Evolutionary conservation across 1,284 basidiomycete species (phyloP).

Genomic region (Xanthoconium separans): DNA sequence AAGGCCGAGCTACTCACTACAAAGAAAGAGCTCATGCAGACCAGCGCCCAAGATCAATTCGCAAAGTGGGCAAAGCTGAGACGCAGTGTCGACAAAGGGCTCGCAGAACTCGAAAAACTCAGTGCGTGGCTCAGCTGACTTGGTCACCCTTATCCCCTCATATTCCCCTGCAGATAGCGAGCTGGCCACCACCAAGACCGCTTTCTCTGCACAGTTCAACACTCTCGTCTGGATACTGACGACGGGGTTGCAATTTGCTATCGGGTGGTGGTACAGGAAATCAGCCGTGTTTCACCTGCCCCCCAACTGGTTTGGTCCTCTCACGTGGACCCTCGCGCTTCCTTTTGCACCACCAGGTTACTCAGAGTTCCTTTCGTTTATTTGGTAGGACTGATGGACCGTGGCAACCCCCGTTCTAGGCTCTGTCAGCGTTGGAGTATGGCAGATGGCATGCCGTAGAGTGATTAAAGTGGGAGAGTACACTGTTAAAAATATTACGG

Average conservation of each 20-base stretch:
- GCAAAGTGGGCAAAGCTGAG: slow-evolving; percentile 97
- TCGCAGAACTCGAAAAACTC: slow-evolving; percentile 91
- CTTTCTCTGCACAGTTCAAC: slow-evolving; percentile 77
- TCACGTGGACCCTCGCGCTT: slow-evolving; percentile 79
- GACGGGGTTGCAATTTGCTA: slow-evolving; percentile 76
- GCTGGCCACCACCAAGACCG: slow-evolving; percentile 59
- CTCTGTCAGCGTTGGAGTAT: slow-evolving; percentile 84
- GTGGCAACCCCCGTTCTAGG: slow-evolving; percentile 45
- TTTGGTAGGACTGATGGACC: neutral
- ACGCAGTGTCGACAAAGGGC: slow-evolving; percentile 87
- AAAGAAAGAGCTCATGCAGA: slow-evolving; percentile 86
- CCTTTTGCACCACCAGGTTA: slow-evolving; percentile 79
- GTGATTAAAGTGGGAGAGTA: slow-evolving; percentile 72
- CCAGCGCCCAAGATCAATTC: slow-evolving; percentile 96
- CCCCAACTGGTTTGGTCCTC: slow-evolving; percentile 80
- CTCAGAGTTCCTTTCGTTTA: slow-evolving; percentile 11
- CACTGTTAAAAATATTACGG: slow-evolving; percentile 54
- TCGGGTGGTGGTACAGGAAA: slow-evolving; percentile 89
- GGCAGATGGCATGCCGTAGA: slow-evolving; percentile 87
- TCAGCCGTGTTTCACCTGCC: slow-evolving; percentile 91
- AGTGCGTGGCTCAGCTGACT: slow-evolving; percentile 65
- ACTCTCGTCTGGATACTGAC: slow-evolving; percentile 77
- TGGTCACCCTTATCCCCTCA: slow-evolving; percentile 4
- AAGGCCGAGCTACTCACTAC: slow-evolving; percentile 76
- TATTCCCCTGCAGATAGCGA: slow-evolving; percentile 59